Evolutionary conservation across 2,329 filamentous ascomycete species (phyloP).

Genomic region (Aureobasidium sp.): DNA sequence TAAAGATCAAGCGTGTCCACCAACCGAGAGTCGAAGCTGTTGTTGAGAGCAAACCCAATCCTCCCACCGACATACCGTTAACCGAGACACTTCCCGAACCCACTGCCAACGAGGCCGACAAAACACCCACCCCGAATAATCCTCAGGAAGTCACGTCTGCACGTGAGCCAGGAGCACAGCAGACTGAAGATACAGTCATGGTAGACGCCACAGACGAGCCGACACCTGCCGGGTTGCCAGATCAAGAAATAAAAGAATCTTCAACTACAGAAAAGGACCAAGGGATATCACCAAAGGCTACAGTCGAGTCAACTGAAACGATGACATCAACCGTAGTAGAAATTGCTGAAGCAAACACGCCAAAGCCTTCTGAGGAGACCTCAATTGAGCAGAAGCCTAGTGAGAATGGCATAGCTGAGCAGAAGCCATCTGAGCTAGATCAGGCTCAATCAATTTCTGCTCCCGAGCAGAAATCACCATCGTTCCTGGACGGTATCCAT

Average conservation of each 20-base stretch:
- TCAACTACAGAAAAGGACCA: background rate
- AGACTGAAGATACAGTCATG: background rate
- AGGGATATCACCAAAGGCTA: background rate
- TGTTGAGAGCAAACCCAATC: constrained; percentile 13
- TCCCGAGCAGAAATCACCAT: constrained; percentile 23
- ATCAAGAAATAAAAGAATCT: background rate
- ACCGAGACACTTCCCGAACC: background rate
- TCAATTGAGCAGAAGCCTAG: background rate
- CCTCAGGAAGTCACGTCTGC: background rate
- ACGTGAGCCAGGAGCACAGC: background rate
- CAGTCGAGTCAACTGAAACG: background rate
- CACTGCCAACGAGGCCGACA: background rate
- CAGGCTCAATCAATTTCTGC: constrained; percentile 9
- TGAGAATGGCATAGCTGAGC: too few relatives aligned
- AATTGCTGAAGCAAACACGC: background rate
- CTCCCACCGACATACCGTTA: background rate
- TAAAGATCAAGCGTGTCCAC: constrained; percentile 45
- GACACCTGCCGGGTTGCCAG: background rate
- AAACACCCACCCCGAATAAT: background rate
- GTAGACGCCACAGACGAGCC: background rate
- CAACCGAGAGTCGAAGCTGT: constrained; percentile 24
- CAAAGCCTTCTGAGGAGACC: background rate
- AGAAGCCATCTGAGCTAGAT: background rate
- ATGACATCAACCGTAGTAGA: background rate
- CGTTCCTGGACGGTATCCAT: constrained; percentile 31